Percentiles rank a stretch among this genome's conserved stretches.
Conservation (phyloP, 2,329 filamentous ascomycete species). For the Exophiala viscosa region DNA sequence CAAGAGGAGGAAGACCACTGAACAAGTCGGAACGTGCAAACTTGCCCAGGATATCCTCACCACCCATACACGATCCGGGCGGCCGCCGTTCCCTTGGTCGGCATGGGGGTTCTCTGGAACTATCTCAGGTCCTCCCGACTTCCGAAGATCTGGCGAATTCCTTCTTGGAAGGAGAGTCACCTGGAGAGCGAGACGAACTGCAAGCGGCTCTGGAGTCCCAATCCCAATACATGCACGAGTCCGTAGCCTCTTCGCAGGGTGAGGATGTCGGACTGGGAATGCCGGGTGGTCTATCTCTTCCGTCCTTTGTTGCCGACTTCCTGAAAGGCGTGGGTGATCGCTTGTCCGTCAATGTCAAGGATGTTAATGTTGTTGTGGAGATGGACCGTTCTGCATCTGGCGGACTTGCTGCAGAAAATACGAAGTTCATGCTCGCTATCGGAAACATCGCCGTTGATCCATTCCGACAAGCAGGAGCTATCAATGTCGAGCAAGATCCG, state of each 20-base stretch:
- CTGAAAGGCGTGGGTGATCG: constrained; percentile 57
- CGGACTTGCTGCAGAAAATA: constrained; percentile 12
- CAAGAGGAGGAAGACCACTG: constrained; percentile 45
- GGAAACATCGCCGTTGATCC: constrained; percentile 17
- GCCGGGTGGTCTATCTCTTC: constrained; percentile 53
- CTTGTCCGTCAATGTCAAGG: constrained; percentile 51
- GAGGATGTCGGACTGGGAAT: constrained; percentile 52
- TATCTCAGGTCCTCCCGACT: constrained; percentile 44
- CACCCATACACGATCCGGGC: constrained; percentile 29
- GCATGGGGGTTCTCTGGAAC: constrained; percentile 7
- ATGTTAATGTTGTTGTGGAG: constrained; percentile 37
- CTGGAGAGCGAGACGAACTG: constrained; percentile 55
- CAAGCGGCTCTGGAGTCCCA: constrained; percentile 54
- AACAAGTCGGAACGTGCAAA: constrained; percentile 28
- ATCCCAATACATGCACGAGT: constrained; percentile 50
- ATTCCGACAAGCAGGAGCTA: constrained; percentile 1
- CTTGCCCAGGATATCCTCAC: constrained; percentile 21
- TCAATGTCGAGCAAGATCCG: constrained; percentile 1
- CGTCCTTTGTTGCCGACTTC: constrained; percentile 58
- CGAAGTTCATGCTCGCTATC: constrained; percentile 23
- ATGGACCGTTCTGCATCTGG: constrained; percentile 10
- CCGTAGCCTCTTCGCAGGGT: constrained; percentile 45
- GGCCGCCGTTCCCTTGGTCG: constrained; percentile 19
- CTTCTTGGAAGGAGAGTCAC: constrained; percentile 57
- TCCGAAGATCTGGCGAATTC: constrained; percentile 58